Evolutionary conservation across 148 eudicot genomes (phyloP).

Genomic region (Camellia japonica): DNA sequence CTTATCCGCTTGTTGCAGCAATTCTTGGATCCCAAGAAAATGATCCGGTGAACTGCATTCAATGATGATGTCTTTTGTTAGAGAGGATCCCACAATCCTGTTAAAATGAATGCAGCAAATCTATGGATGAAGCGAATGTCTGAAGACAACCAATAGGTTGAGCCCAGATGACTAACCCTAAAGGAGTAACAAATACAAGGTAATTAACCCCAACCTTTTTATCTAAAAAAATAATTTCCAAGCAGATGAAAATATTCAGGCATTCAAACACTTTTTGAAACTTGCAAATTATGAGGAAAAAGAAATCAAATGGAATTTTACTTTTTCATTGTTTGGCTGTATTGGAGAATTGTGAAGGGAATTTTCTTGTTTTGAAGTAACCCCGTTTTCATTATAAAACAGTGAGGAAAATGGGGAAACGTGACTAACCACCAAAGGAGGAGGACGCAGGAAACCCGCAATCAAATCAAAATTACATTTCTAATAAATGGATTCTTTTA

Average conservation of each 20-base stretch:
- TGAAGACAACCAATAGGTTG: neutral
- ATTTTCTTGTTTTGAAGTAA: too few relatives aligned
- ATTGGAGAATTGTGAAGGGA: neutral
- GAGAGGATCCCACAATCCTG: neutral
- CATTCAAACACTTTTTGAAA: too few relatives aligned
- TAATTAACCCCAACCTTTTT: neutral
- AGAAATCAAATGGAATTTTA: neutral
- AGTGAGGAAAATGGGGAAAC: too few relatives aligned
- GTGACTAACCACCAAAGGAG: too few relatives aligned
- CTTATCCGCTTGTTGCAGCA: too few relatives aligned
- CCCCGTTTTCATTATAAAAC: too few relatives aligned
- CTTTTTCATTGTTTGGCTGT: neutral
- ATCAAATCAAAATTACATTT: too few relatives aligned
- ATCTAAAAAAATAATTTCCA: too few relatives aligned
- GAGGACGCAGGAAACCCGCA: too few relatives aligned
- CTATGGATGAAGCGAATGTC: neutral
- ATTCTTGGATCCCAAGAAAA: neutral
- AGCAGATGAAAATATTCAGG: too few relatives aligned
- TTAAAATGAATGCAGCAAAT: neutral
- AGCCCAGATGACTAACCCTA: neutral
- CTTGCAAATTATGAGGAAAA: neutral
- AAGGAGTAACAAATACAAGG: neutral
- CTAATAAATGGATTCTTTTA: too few relatives aligned
- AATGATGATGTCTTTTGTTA: neutral
- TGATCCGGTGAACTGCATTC: neutral